Evolutionary conservation across 768 basidiomycete species (phyloP).

Genomic region (Hydnomerulius pinastri): DNA sequence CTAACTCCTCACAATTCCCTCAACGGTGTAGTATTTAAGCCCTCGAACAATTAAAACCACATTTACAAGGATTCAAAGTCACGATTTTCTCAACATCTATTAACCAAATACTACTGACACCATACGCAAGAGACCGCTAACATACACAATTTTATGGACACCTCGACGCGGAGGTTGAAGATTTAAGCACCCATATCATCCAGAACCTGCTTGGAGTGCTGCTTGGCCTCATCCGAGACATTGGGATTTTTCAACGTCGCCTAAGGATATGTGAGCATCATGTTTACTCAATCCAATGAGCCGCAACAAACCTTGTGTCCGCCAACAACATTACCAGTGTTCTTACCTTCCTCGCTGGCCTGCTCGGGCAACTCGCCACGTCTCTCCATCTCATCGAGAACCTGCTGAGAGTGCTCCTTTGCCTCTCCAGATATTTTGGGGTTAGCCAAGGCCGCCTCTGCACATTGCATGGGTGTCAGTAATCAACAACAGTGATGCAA

Average conservation of each 20-base stretch:
- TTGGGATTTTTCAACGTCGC: conserved; percentile 26
- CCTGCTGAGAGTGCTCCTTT: conserved; percentile 24
- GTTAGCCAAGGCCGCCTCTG: conserved; percentile 28
- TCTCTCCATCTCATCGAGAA: conserved; percentile 24
- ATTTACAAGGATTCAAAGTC: no score
- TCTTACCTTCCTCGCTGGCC: conserved; percentile 8
- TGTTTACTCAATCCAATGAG: not conserved
- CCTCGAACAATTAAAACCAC: no score
- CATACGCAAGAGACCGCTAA: no score
- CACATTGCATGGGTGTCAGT: not conserved
- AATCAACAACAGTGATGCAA: not conserved
- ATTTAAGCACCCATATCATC: conserved; percentile 7
- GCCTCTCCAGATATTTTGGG: conserved; percentile 24
- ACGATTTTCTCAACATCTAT: no score
- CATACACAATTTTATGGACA: no score
- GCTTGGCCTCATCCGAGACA: conserved; percentile 19
- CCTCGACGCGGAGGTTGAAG: no score
- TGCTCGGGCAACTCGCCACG: conserved; percentile 16
- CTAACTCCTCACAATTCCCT: no score
- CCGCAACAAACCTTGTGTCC: conserved; percentile 19
- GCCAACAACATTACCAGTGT: conserved; percentile 20
- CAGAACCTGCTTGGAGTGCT: conserved; percentile 10
- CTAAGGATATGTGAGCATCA: conserved; percentile 7
- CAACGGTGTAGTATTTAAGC: no score
- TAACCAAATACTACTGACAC: no score